Base-by-base conservation (phyloP, 169 alveolate genomes). In the Cryptosporidium meleagridis region DNA sequence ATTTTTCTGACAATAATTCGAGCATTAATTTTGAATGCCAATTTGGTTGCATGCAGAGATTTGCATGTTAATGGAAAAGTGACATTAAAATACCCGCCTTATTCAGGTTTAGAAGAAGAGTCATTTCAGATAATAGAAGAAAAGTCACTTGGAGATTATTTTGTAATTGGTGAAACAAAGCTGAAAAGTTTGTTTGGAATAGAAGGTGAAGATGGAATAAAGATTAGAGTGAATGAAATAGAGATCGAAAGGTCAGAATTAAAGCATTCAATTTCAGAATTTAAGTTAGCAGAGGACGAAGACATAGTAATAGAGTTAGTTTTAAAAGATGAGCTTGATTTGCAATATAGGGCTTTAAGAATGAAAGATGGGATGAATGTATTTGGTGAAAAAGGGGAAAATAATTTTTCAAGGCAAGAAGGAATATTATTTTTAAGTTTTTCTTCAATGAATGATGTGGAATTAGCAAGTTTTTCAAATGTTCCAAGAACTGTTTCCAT, bases 361-460 rank as follows among this genome's bases (percentile, higher is more conserved):
- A 3, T n/a, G 0, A 52, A 35, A 23, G 12, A 6, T 26, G 37
- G 23, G 67, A 48, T 48, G 3, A 7, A 48, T 14, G 3, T 0
- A 8, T 48, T 48, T 48, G 55, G 23, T 14, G 21, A 14, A 48
- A 12, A 48, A 1, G 55, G 21, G 6, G 55, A 48, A 3, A 7
- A 48, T 48, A 48, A 48, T 48, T 48, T 5, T 9, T 14, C 6
- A 48, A 48, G 1, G 0, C 39, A 69, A 33, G 65, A 70, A 51
- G 86, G 86, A 58, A 41, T 73, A 37, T 21, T 73, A 35, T 52
- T 73, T 14, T 58, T 73, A 8, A 31, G 71, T n/a, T 73, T 73
- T 59, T 23, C 44, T 37, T 59, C 72, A 8, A 44, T 69, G 2
- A 10, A 73, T 55, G 21, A n/a, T 16, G 58, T 37, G 18, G 61